phyloP scores from a whole-genome alignment of 768 basidiomycete species.

The Termitomyces sp. region DNA sequence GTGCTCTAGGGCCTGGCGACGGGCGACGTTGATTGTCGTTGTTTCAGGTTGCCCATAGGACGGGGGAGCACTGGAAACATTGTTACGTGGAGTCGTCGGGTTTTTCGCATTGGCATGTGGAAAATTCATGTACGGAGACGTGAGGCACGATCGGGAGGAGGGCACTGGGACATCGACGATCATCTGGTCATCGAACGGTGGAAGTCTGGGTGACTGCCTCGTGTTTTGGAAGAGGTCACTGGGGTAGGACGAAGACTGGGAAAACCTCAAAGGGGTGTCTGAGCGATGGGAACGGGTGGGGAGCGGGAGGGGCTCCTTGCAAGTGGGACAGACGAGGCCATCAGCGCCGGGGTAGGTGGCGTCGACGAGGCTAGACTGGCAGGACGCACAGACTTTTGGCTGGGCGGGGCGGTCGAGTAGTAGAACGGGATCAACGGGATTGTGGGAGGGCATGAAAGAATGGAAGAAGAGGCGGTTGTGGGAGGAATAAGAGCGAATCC shows the following conservation, averaged over 20 bases:
- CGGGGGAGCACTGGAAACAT: constrained; percentile 8
- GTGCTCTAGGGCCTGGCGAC: constrained; percentile 19
- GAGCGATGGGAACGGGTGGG: constrained; percentile 14
- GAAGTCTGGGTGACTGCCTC: constrained; percentile 20
- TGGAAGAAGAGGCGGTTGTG: constrained; percentile 8
- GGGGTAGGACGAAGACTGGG: constrained; percentile 14
- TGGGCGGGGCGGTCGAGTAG: constrained; percentile 25
- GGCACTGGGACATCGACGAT: constrained; percentile 22
- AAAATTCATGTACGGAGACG: constrained; percentile 11
- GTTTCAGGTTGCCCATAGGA: constrained; percentile 9
- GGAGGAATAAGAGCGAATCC: not conserved
- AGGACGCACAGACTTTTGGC: constrained; percentile 39
- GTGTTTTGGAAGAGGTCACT: constrained; percentile 20
- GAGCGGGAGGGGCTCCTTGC: constrained; percentile 35
- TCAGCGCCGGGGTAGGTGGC: constrained; percentile 19
- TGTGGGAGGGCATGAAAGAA: constrained; percentile 47
- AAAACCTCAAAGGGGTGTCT: constrained; percentile 24
- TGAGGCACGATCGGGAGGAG: constrained; percentile 13
- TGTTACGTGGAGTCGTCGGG: constrained; percentile 18
- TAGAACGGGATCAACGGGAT: constrained; percentile 20
- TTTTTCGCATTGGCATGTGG: constrained; percentile 21
- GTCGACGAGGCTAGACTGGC: constrained; percentile 37
- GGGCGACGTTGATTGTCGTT: constrained; percentile 13
- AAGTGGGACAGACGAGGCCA: constrained; percentile 41
- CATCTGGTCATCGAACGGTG: constrained; percentile 29